Base-by-base conservation (phyloP, 108 stramenopile genomes). In the Skeletonema potamos region DNA sequence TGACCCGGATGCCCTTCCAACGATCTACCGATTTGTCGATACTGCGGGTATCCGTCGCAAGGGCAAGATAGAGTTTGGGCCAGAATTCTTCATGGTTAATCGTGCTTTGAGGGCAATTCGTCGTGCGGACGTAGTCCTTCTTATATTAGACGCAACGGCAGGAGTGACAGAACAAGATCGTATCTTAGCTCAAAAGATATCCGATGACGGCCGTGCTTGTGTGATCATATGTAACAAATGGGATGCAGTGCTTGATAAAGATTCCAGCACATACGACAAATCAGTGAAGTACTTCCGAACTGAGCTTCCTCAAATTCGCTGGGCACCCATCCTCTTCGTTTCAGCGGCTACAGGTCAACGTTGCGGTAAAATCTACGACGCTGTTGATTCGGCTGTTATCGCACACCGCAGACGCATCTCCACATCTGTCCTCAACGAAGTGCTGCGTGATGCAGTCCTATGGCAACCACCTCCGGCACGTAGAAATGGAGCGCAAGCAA, bases 81-180 rank as follows among this genome's bases (percentile, higher is more conserved):
- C 96, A 15, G 98, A 99, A 82, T 96, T 96, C 72, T 94, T 97
- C 88, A 99, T 99, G 98, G 94, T 99, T 56, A 97, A 96, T 76
- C 92, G 98, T 22, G 97, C 97, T 9, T 81, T 99, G 57, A 85
- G 96, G 39, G 96, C 98, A 1, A 96, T 97, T 81, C 89, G 96
- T 15, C 92, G 97, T 70, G 85, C 95, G 7, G 98, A 99, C 81
- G 95, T 97, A 62, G 86, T 89, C 20, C 82, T 99, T 28, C 88
- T 99, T 7, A 84, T 99, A 27, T 46, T 99, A 30, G 99, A 99
- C 73, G 98, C 96, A 4, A 96, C 92, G n/a, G 86, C 89, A 9
- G 98, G 97, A 46, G 90, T 99, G 8, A 94, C 93, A 5, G 96
- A 98, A 59, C 99, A 95, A 83, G 96, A 98, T 85, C 92, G 96